Conservation (phyloP, 2,329 filamentous ascomycete genomes). For the Paecilomyces sp. region DNA sequence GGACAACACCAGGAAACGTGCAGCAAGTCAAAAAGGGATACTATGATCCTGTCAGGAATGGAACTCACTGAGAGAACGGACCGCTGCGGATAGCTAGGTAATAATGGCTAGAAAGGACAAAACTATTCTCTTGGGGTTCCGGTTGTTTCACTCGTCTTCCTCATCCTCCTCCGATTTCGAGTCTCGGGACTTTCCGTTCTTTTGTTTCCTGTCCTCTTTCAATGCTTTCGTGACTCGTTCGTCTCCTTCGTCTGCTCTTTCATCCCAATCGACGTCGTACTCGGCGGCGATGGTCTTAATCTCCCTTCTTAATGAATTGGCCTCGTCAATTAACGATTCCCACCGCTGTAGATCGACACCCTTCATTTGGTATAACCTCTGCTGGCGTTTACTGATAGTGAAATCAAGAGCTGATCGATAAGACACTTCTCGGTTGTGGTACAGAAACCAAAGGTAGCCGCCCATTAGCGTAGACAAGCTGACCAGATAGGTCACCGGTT, state of each 20-base stretch:
- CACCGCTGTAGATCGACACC: slow-evolving; percentile 72
- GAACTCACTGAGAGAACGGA: slow-evolving; percentile 12
- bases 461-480: slow-evolving; percentile 81
- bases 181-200: slow-evolving; percentile 21
- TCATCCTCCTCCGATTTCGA: neutral
- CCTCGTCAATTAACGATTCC: slow-evolving; percentile 73
- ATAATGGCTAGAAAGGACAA: neutral
- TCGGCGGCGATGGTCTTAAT: slow-evolving; percentile 74
- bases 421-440: slow-evolving; percentile 81
- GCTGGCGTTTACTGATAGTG: slow-evolving; percentile 72
- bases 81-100: neutral
- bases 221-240: slow-evolving; percentile 50
- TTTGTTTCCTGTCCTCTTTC: slow-evolving; percentile 41
- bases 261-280: slow-evolving; percentile 88
- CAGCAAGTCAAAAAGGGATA: slow-evolving; percentile 25
- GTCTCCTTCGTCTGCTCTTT: slow-evolving; percentile 63
- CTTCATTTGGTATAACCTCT: slow-evolving; percentile 64
- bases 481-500: slow-evolving; percentile 82
- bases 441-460: slow-evolving; percentile 89
- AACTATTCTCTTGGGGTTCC: neutral
- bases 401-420: slow-evolving; percentile 83
- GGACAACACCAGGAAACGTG: slow-evolving; percentile 9
- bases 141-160: neutral
- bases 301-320: slow-evolving; percentile 68
- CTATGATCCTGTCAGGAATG: slow-evolving; percentile 37